These are phyloP conservation scores for Rhodotorula taiwanensis DNA, from an alignment of 768 basidiomycete species.

Conservation along the genomic window DNA sequence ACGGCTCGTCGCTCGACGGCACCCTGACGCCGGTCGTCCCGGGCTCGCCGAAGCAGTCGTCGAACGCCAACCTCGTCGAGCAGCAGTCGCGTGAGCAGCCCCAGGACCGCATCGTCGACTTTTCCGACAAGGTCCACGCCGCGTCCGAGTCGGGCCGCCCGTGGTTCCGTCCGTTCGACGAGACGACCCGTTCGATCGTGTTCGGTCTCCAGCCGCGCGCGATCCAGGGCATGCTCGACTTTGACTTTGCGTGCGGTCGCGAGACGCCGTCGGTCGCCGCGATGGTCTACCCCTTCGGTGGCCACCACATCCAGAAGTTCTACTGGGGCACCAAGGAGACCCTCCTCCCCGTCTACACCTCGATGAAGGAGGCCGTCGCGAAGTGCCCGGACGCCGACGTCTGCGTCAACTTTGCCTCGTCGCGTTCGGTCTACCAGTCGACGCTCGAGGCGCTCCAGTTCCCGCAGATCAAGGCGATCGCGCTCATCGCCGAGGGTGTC, in stretches of 20 bases:
- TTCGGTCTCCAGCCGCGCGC: slow-evolving; percentile 98
- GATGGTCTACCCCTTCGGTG: slow-evolving; percentile 99
- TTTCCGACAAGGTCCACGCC: slow-evolving; percentile 51
- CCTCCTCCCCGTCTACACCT: slow-evolving; percentile 92
- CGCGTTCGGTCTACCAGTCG: slow-evolving; percentile 85
- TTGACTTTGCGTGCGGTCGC: slow-evolving; percentile 96
- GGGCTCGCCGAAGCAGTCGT: slow-evolving; percentile 41
- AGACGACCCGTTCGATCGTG: slow-evolving; percentile 86
- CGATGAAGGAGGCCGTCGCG: slow-evolving; percentile 76
- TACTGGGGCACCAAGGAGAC: slow-evolving; percentile 99
- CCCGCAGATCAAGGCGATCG: slow-evolving; percentile 65
- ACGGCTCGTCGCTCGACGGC: slow-evolving; percentile 45
- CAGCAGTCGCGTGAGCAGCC: slow-evolving; percentile 68
- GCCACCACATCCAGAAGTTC: slow-evolving; percentile 99
- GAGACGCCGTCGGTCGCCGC: slow-evolving; percentile 85
- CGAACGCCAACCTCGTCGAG: slow-evolving; percentile 45
- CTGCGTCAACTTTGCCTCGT: slow-evolving; percentile 95
- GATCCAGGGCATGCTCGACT: slow-evolving; percentile 97
- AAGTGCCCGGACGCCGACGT: slow-evolving; percentile 97
- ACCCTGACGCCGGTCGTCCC: slow-evolving; percentile 52
- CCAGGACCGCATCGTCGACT: slow-evolving; percentile 82
- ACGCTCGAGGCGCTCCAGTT: slow-evolving; percentile 82
- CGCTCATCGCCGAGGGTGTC: slow-evolving; percentile 97
- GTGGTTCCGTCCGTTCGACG: slow-evolving; percentile 85
- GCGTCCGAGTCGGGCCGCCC: slow-evolving; percentile 52